These are phyloP conservation scores for Fusarium robinianum DNA, from an alignment of 2,329 filamentous ascomycete genomes.

Conservation along the genomic window DNA sequence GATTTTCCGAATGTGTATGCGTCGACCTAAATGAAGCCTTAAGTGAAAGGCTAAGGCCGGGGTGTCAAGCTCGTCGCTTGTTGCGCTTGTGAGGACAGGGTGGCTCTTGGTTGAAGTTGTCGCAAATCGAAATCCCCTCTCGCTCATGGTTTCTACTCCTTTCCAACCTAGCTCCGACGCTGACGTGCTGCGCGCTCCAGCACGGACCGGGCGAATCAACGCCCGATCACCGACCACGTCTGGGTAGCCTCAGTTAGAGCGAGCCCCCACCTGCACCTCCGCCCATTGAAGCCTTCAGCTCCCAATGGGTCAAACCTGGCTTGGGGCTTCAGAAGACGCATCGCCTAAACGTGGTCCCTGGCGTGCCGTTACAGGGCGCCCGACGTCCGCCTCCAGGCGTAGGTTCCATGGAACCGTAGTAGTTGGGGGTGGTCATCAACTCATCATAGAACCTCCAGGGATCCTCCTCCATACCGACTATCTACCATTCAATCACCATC, in stretches of 20 bases:
- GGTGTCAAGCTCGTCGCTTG: slow-evolving; percentile 23
- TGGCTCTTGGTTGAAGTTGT: slow-evolving; percentile 18
- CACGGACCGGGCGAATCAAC: slow-evolving; percentile 22
- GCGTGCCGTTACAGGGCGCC: no score
- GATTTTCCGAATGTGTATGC: no score
- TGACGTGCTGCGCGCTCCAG: slow-evolving; percentile 31
- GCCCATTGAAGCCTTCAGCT: no score
- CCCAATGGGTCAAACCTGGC: no score
- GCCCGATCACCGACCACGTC: slow-evolving; percentile 20
- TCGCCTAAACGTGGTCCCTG: no score
- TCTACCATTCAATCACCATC: slow-evolving; percentile 8
- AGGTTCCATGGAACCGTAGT: no score
- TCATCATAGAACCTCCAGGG: slow-evolving; percentile 1
- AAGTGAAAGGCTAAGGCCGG: neutral
- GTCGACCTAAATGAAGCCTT: no score
- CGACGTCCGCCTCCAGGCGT: no score
- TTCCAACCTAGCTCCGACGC: slow-evolving; percentile 4
- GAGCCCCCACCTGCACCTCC: no score
- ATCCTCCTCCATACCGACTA: slow-evolving; percentile 8
- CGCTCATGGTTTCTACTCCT: slow-evolving; percentile 13
- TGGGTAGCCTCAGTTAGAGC: no score
- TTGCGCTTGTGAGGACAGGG: slow-evolving; percentile 15
- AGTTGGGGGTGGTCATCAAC: no score
- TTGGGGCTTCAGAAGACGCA: no score
- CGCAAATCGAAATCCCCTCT: slow-evolving; percentile 26